A percentile compares a stretch with the other conserved stretches of the same genome.
Evolutionary conservation across 2,329 filamentous ascomycete genomes (phyloP).

Genomic region (Pseudopyrenochaeta lycopersici): DNA sequence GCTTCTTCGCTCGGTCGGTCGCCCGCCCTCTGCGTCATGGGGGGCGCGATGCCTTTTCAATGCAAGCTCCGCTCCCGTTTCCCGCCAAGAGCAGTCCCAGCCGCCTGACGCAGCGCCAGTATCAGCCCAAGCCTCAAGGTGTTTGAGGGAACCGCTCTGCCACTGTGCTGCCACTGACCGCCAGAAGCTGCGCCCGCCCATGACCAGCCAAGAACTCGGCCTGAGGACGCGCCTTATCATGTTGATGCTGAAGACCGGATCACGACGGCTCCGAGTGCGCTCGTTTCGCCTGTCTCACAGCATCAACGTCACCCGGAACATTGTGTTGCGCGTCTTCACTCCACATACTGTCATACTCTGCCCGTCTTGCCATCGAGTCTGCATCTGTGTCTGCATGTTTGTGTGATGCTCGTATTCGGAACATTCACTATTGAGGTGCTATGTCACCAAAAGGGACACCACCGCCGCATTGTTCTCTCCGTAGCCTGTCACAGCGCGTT

Average conservation of each 20-base stretch:
- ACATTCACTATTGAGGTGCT: neutral
- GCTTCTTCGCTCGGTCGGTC: constrained; percentile 1
- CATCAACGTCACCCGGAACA: constrained; percentile 31
- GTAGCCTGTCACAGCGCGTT: constrained; percentile 38
- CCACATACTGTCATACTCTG: constrained; percentile 1
- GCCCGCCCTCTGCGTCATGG: constrained; percentile 12
- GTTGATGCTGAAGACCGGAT: constrained; percentile 46
- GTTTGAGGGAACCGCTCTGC: constrained; percentile 43
- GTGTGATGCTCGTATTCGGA: neutral
- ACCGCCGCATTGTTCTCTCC: constrained; percentile 39
- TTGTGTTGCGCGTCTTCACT: constrained; percentile 29
- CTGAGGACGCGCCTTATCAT: constrained; percentile 33
- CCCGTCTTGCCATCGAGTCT: neutral
- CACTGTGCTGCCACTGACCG: constrained; percentile 32
- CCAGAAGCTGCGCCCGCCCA: constrained; percentile 23
- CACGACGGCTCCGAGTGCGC: constrained; percentile 36
- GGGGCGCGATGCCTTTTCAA: constrained; percentile 19
- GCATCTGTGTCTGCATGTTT: neutral
- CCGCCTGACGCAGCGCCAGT: constrained; percentile 41
- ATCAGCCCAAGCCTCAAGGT: constrained; percentile 37
- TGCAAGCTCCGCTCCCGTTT: constrained; percentile 5
- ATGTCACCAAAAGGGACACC: constrained; percentile 14
- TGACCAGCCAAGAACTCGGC: constrained; percentile 35
- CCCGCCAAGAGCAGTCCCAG: constrained; percentile 27
- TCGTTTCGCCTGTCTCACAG: constrained; percentile 49